Base-by-base conservation (phyloP, 75 land plant genomes). In the Isoetes taiwanensis region DNA sequence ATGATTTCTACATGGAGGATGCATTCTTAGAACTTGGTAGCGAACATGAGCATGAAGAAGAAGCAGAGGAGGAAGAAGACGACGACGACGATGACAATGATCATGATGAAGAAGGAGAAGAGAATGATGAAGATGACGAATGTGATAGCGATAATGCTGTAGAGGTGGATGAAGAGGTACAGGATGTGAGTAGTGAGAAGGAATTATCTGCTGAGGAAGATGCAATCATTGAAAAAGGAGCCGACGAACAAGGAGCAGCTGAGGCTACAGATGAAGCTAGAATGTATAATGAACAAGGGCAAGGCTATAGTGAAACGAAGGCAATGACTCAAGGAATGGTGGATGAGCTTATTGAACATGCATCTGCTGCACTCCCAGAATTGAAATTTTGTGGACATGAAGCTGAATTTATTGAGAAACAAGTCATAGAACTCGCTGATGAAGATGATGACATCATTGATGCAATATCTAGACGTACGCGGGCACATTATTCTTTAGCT, bases 391-490 rank as follows among this genome's bases (percentile, higher is more conserved):
- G 21, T 5, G 63, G 29, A 42, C 70, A 21, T 39, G 34, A 26
- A 68, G 64, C n/a, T 53, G 53, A 63, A 6, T 38, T 48, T 17
- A 16, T 26, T 29, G 41, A 57, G 20, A 19, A 16, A 17, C 61
- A 57, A 34, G 27, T 26, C 9, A 27, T 34, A 24, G 24, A 31
- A 30, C 33, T 23, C n/a, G 27, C 38, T 37, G 50, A 72, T 10
- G 76, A 73, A 41, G 40, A 43, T 11, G 73, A 71, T 39, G 73
- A 57, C 57, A 75, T 54, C n/a, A 34, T 20, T 2, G 69, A 87
- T 78, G 89, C 95, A 4, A 91, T 91, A 20, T 91, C 78, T 25
- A 81, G 54, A 73, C 80, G 97, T 17, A 91, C 97, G 1, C 61
- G 97, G 30, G 97, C 97, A 2, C 85, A 76, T 3, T 75, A 74